These are phyloP conservation scores for Biscutella auriculata DNA, from an alignment of 441 rosid genomes.

Conservation along the genomic window DNA sequence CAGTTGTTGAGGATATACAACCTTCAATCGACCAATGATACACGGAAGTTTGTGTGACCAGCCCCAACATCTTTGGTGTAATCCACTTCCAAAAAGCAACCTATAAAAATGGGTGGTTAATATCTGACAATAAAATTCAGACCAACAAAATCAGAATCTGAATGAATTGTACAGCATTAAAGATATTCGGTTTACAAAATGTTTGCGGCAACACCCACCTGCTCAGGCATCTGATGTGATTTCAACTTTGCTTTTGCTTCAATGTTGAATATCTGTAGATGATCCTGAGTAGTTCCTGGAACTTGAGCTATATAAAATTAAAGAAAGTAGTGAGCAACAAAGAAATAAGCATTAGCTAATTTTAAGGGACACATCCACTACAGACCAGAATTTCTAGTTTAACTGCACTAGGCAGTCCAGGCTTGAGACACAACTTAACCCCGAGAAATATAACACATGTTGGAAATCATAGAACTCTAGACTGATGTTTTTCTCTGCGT, in stretches of 20 bases:
- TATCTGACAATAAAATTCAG: neutral
- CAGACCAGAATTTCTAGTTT: neutral
- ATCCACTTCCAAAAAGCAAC: conserved; percentile 99
- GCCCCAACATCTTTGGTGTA: conserved; percentile 77
- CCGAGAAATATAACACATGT: neutral
- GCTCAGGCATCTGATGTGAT: conserved; percentile 99
- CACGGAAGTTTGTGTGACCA: conserved; percentile 84
- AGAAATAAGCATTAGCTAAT: neutral
- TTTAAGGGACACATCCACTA: conserved; percentile 1
- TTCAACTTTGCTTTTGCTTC: conserved; percentile 94
- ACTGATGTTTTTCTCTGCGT: neutral
- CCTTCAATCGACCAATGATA: conserved; percentile 99
- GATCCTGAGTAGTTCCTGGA: conserved; percentile 97
- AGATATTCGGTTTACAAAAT: neutral
- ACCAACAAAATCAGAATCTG: neutral
- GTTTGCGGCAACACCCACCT: conserved; percentile 33
- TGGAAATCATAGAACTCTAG: neutral
- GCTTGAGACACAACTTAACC: neutral
- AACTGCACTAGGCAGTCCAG: neutral
- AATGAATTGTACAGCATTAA: neutral
- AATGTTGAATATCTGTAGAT: conserved; percentile 93
- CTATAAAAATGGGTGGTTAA: conserved; percentile 29
- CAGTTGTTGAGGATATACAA: conserved; percentile 15
- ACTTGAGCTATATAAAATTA: conserved; percentile 68
- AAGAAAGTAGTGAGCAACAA: conserved; percentile 5